These are phyloP conservation scores for Neospora caninum DNA, from an alignment of 169 alveolate species.

Conservation along the genomic window DNA sequence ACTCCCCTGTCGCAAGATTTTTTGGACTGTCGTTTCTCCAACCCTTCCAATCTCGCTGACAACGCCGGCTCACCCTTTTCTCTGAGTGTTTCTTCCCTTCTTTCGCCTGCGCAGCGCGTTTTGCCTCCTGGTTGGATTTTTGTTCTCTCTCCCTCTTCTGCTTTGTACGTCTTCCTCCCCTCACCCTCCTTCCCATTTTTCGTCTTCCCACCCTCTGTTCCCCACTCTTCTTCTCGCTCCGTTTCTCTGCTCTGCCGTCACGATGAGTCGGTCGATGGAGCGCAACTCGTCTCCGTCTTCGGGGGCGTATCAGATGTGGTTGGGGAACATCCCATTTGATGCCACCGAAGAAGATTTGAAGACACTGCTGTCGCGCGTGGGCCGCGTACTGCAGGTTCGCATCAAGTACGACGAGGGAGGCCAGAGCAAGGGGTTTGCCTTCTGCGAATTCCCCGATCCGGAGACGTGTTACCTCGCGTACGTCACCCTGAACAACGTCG, in stretches of 20 bases:
- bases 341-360: slow-evolving; percentile 55
- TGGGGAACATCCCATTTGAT: slow-evolving; percentile 67
- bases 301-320: slow-evolving; percentile 58
- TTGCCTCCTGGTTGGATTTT: no score
- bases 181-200: not conserved
- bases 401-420: slow-evolving; percentile 56
- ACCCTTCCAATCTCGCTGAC: no score
- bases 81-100: not conserved
- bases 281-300: not conserved
- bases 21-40: no score
- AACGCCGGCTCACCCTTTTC: no score
- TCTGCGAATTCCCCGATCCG: slow-evolving; percentile 41
- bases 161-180: not conserved
- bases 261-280: slow-evolving; percentile 19
- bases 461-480: slow-evolving; percentile 55
- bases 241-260: not conserved
- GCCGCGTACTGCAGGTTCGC: slow-evolving; percentile 56
- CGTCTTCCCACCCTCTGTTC: not conserved
- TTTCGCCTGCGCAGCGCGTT: not conserved
- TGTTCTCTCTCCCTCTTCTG: not conserved
- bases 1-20: no score
- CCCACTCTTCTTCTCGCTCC: not conserved
- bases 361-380: slow-evolving; percentile 33
- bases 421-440: slow-evolving; percentile 61
- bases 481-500: slow-evolving; percentile 32